phyloP scores from a whole-genome alignment of 179 eudicot species.

The Beta lomatogona region DNA sequence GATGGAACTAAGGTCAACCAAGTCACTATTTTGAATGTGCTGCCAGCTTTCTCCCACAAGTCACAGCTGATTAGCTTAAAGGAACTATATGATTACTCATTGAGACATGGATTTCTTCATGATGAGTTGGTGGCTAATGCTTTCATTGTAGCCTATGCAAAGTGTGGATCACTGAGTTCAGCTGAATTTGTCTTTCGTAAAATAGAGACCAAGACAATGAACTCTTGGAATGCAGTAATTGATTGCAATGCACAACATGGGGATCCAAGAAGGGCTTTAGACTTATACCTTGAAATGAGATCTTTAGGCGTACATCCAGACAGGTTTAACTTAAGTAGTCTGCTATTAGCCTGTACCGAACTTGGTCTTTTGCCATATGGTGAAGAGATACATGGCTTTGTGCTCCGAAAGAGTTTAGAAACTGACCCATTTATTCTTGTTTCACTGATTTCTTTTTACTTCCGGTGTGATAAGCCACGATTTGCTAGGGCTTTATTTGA shows the following conservation, averaged over 20 bases:
- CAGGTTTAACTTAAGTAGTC: conserved; percentile 46
- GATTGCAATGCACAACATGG: conserved; percentile 59
- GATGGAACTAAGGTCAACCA: conserved; percentile 37
- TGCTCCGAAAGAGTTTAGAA: conserved; percentile 51
- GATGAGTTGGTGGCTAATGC: conserved; percentile 55
- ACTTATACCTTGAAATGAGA: conserved; percentile 48
- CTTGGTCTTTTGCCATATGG: conserved; percentile 42
- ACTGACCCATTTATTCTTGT: conserved; percentile 44
- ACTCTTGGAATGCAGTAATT: conserved; percentile 71
- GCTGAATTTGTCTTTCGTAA: conserved; percentile 44
- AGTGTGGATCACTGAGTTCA: conserved; percentile 46
- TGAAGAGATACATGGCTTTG: conserved; percentile 59
- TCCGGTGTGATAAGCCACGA: conserved; percentile 40
- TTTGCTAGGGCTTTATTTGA: conserved; percentile 50
- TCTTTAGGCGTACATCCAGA: conserved; percentile 46
- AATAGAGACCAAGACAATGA: conserved; percentile 41
- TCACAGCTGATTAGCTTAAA: conserved; percentile 46
- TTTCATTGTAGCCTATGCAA: conserved; percentile 63
- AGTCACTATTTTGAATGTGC: conserved; percentile 53
- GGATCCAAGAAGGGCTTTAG: conserved; percentile 48
- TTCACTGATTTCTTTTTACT: conserved; percentile 60
- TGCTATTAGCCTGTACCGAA: conserved; percentile 53
- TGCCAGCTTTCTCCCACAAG: conserved; percentile 47
- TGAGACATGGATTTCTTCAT: conserved; percentile 43
- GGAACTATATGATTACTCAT: conserved; percentile 64